phyloP scores from a whole-genome alignment of 2,329 filamentous ascomycete genomes.

The Monilinia aucupariae region DNA sequence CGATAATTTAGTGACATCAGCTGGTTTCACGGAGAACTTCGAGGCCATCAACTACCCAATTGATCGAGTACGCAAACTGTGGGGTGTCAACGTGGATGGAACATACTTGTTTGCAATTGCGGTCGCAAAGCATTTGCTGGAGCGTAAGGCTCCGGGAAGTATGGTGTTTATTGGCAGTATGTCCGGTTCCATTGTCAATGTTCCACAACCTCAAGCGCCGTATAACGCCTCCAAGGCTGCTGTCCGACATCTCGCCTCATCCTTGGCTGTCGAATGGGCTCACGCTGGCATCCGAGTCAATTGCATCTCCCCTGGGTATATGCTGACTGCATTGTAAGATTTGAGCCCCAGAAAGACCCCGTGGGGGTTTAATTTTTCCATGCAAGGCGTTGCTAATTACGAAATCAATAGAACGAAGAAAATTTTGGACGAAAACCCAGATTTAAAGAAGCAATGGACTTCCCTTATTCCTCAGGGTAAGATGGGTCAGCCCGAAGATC shows the following conservation, averaged over 20 bases:
- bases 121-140: constrained; percentile 84
- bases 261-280: constrained; percentile 91
- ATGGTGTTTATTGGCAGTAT: constrained; percentile 96
- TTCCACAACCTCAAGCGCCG: constrained; percentile 86
- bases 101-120: constrained; percentile 83
- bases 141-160: constrained; percentile 69
- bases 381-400: constrained; percentile 11
- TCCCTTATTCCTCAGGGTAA: constrained; percentile 87
- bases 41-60: constrained; percentile 86
- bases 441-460: constrained; percentile 84
- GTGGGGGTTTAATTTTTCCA: constrained; percentile 6
- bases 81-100: constrained; percentile 89
- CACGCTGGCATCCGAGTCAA: constrained; percentile 84
- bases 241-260: constrained; percentile 79
- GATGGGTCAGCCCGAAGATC: constrained; percentile 86
- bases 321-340: constrained; percentile 85
- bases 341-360: constrained; percentile 1
- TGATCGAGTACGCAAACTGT: constrained; percentile 87
- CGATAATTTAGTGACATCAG: constrained; percentile 90
- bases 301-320: constrained; percentile 92
- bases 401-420: constrained; percentile 66
- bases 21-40: constrained; percentile 94
- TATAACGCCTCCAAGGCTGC: constrained; percentile 94
- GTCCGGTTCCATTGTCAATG: constrained; percentile 89
- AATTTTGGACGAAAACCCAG: constrained; percentile 89